Percentiles rank a stretch among this genome's conserved stretches.
These are phyloP conservation scores for Blastosporella zonata DNA, from an alignment of 1,284 basidiomycete species.

Conservation along the genomic window DNA sequence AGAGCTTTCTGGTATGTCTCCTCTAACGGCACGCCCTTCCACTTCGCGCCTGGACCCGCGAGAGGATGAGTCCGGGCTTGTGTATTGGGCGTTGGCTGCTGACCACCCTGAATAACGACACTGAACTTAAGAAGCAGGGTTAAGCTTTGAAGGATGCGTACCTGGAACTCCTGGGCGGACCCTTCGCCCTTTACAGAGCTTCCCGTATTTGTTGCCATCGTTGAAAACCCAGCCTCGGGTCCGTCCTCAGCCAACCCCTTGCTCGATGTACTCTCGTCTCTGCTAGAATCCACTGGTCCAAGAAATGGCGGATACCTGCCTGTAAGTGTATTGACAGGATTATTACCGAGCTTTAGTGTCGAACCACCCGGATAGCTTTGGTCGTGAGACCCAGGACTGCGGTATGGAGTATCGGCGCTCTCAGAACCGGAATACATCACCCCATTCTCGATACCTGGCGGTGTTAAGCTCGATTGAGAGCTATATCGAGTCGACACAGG, in stretches of 20 bases:
- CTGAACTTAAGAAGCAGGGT: not conserved
- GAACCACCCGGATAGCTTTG: not conserved
- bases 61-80: constrained; percentile 24
- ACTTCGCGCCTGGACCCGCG: constrained; percentile 19
- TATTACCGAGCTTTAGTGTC: too few relatives aligned
- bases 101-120: constrained; percentile 1
- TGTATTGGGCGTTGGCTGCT: constrained; percentile 15
- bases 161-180: not conserved
- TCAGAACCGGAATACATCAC: not conserved
- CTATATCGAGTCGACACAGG: constrained; percentile 5
- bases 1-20: constrained; percentile 21
- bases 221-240: not conserved
- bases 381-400: not conserved
- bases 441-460: not conserved
- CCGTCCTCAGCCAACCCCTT: not conserved
- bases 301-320: not conserved
- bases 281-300: not conserved
- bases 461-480: not conserved
- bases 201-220: not conserved
- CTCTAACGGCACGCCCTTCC: constrained; percentile 23
- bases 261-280: not conserved
- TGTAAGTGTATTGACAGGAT: not conserved
- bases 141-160: not conserved
- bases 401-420: constrained; percentile 2
- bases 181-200: not conserved